Evolutionary conservation across 139 green algal species (phyloP).

Genomic region (Tetratostichococcus sp.): DNA sequence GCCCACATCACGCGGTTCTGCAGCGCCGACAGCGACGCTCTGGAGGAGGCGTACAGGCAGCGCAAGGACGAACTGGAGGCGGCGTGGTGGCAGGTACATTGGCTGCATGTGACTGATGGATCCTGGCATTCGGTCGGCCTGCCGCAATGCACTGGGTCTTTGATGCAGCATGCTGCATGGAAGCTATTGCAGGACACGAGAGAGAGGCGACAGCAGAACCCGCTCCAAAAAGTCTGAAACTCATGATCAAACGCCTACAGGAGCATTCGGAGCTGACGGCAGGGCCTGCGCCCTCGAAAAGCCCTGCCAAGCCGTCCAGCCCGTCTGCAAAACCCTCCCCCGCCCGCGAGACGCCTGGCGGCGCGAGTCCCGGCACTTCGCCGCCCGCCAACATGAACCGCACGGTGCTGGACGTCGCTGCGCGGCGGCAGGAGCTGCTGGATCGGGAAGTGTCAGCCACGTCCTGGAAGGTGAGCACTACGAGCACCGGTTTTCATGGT

Average conservation of each 20-base stretch:
- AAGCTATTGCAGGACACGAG: too few relatives aligned
- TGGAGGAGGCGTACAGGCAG: conserved; percentile 31
- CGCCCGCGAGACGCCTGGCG: too few relatives aligned
- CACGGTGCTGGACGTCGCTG: not conserved
- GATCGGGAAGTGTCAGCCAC: not conserved
- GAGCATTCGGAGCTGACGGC: conserved; percentile 34
- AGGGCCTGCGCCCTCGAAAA: not conserved
- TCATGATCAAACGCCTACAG: not conserved
- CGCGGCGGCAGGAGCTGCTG: not conserved
- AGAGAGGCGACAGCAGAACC: too few relatives aligned
- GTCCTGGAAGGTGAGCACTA: not conserved
- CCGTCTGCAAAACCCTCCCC: not conserved
- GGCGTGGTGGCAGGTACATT: conserved; percentile 38
- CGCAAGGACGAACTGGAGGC: conserved; percentile 37
- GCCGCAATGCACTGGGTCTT: too few relatives aligned
- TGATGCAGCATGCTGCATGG: too few relatives aligned
- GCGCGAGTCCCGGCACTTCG: not conserved
- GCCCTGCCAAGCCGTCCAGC: not conserved
- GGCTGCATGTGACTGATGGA: too few relatives aligned
- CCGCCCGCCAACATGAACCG: not conserved
- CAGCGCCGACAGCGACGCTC: conserved; percentile 20
- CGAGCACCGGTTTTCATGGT: too few relatives aligned
- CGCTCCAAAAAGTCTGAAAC: too few relatives aligned
- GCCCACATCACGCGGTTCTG: conserved; percentile 40
- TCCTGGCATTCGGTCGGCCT: too few relatives aligned